Percentiles rank a stretch among this genome's conserved stretches.
phyloP scores from a whole-genome alignment of 306 rosid genomes.

The Coriaria nepalensis region DNA sequence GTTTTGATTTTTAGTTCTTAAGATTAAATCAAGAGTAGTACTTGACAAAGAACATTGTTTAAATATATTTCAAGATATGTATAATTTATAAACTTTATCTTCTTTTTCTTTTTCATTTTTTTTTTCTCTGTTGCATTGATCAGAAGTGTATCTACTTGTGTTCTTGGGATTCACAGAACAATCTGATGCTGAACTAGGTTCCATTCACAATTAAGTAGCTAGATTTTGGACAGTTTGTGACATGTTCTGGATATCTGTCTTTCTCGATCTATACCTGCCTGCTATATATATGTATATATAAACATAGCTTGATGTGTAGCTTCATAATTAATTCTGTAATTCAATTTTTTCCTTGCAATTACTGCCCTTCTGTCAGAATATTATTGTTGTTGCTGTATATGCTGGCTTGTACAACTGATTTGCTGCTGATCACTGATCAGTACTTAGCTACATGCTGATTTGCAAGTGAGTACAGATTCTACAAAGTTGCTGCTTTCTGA shows the following conservation, averaged over 20 bases:
- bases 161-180: too few species aligned
- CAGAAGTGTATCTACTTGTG: too few species aligned
- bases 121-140: too few species aligned
- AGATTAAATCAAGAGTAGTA: too few species aligned
- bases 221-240: neutral
- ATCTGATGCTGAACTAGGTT: neutral
- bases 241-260: neutral
- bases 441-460: neutral
- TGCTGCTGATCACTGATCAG: neutral
- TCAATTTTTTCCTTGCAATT: too few species aligned
- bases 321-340: neutral
- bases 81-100: too few species aligned
- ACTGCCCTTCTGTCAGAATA: too few species aligned
- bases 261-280: neutral
- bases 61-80: too few species aligned
- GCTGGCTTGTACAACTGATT: neutral
- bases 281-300: neutral
- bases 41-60: too few species aligned
- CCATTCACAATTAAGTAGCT: neutral
- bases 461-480: neutral
- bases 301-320: neutral
- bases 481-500: neutral
- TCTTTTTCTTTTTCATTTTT: too few species aligned
- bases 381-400: neutral
- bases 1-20: too few species aligned